Evolutionary conservation across 2,329 filamentous ascomycete species (phyloP), one percentile per base, ranked within the genome.

Genomic region (Penicillium sp.): DNA sequence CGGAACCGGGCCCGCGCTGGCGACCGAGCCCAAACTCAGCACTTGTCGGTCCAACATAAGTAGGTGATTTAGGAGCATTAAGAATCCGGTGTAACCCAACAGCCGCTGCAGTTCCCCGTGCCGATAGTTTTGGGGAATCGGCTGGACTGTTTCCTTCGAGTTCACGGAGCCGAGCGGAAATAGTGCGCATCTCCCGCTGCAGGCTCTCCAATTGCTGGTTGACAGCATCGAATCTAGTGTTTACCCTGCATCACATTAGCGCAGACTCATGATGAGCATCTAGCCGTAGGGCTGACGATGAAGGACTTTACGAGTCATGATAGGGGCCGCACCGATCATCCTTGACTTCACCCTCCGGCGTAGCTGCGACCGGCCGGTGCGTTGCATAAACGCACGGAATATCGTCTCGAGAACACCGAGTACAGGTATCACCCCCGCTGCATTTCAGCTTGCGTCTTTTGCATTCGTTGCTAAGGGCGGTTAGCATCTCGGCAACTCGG

Each of bases 391-490:
- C 77, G 67, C 87, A 90, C 60, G 82, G 75, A 19, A 89, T 79
- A 64, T 85, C 86, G 72, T 90, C 85, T 16, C 66, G 63, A 3
- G 51, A 84, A 66, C 88, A 91, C 55, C 88, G 80, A 58, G 86
- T 82, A 63, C 88, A 91, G 1, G 86, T 84, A 1, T 82, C 84
- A 65, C 89, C 85, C 59, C 88, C 88, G 72, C 89, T 90, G 75
- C 88, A 90, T 72, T 90, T 90, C 68, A 90, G 86, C 73, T 90
- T 90, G 57, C 88, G 85, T n/a, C 88, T 80, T 67, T 90, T 90
- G 73, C 88, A 90, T 69, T 90, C 87, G 68, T 89, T 90, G 65
- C 88, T 89, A 31, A 31, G n/a, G 29, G 48, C 33, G 53, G 44
- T 54, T 23, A 43, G 25, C 27, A 48, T 23, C 14, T 35, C 9